Evolutionary conservation across 148 eudicot genomes (phyloP).

Genomic region (Hydrangea macrophylla): DNA sequence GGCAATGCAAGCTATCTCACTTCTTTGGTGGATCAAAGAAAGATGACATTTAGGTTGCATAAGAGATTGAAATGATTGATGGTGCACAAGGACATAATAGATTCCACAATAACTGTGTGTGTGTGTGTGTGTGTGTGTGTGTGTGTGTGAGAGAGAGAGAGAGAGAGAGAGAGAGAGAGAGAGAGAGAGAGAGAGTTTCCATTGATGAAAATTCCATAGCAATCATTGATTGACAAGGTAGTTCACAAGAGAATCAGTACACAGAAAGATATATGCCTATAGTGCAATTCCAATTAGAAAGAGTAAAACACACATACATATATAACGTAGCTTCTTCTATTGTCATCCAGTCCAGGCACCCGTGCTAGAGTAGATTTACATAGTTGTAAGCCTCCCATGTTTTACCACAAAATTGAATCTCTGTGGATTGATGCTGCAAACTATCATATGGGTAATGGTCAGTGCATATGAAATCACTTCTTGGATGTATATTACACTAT

Average conservation of each 20-base stretch:
- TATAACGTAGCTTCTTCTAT: background rate
- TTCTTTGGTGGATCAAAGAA: background rate
- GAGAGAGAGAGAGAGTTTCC: constrained; percentile 1
- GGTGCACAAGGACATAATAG: background rate
- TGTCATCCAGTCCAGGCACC: background rate
- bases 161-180: too few species aligned
- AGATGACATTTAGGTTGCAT: background rate
- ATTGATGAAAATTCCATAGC: background rate
- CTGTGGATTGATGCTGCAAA: constrained; percentile 27
- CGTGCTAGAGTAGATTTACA: constrained; percentile 9
- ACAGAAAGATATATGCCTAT: background rate
- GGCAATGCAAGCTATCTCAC: background rate
- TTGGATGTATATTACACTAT: background rate
- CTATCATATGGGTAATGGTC: background rate
- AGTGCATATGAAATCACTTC: background rate
- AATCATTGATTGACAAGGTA: constrained; percentile 7
- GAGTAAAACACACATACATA: background rate
- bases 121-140: too few species aligned
- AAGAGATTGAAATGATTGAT: background rate
- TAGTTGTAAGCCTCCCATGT: constrained; percentile 23
- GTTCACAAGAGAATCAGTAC: background rate
- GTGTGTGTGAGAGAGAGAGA: too few species aligned
- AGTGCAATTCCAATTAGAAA: constrained; percentile 1
- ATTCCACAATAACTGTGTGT: background rate
- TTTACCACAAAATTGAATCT: constrained; percentile 19